These are phyloP conservation scores for Ceratobasidium sp. DNA, from an alignment of 1,284 basidiomycete genomes.

Conservation along the genomic window DNA sequence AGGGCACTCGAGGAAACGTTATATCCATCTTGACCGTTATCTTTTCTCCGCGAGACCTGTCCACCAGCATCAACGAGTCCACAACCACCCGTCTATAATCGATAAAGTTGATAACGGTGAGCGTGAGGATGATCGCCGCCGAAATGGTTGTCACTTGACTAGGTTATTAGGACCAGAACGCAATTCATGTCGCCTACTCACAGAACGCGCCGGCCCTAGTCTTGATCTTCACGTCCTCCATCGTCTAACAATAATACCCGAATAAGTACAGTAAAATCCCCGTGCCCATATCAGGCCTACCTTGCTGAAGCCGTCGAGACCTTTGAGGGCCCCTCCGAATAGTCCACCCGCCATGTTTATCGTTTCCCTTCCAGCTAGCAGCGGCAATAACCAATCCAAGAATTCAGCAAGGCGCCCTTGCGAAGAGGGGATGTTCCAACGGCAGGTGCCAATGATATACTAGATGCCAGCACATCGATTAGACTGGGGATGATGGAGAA, in stretches of 20 bases:
- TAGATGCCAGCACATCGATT: not conserved
- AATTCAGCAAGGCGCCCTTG: not conserved
- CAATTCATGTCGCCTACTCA: conserved; percentile 59
- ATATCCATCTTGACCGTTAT: conserved; percentile 92
- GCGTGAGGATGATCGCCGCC: conserved; percentile 89
- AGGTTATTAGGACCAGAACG: conserved; percentile 27
- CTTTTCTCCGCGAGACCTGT: conserved; percentile 94
- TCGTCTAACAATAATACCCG: conserved; percentile 56
- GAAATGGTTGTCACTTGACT: conserved; percentile 34
- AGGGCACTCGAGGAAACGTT: conserved; percentile 96
- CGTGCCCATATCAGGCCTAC: conserved; percentile 58
- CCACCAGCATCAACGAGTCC: conserved; percentile 91
- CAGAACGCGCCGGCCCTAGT: conserved; percentile 91
- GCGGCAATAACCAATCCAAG: not conserved
- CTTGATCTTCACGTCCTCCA: conserved; percentile 98
- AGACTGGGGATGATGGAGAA: not conserved
- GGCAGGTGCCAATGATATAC: not conserved
- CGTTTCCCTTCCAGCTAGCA: not conserved
- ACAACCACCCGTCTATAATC: conserved; percentile 90
- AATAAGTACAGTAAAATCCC: not conserved
- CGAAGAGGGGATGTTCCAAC: not conserved
- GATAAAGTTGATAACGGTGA: conserved; percentile 93
- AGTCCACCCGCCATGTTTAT: conserved; percentile 72
- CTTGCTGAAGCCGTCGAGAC: conserved; percentile 98
- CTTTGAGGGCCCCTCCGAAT: conserved; percentile 73